phyloP scores from a whole-genome alignment of 805 yeast species.

The Starmerella apis region DNA sequence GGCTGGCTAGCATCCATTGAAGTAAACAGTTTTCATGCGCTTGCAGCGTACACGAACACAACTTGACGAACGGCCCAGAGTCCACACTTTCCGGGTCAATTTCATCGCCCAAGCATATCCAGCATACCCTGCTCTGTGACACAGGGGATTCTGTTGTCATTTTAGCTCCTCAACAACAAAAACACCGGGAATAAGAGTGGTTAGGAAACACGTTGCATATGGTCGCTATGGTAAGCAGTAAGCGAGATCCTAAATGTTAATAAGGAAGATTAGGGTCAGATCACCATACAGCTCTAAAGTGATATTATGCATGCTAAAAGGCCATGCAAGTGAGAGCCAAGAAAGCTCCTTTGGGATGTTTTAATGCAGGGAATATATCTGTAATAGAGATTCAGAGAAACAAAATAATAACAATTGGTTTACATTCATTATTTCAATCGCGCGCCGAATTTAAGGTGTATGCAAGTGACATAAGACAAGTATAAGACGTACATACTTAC shows the following conservation, averaged over 20 bases:
- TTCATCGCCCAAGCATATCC: slow-evolving; percentile 2
- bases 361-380: too few species aligned
- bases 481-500: too few species aligned
- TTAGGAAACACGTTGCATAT: not conserved
- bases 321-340: too few species aligned
- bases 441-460: too few species aligned
- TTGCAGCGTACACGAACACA: slow-evolving; percentile 3
- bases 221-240: not conserved
- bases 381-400: too few species aligned
- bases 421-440: too few species aligned
- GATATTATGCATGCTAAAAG: too few species aligned
- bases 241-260: not conserved
- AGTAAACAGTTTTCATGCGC: not conserved
- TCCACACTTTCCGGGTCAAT: not conserved
- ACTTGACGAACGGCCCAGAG: not conserved
- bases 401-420: too few species aligned
- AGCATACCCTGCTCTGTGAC: not conserved
- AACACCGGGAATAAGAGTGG: not conserved
- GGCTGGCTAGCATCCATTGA: slow-evolving; percentile 1
- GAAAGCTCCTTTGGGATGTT: too few species aligned
- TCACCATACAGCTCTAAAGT: not conserved
- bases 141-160: not conserved
- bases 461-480: too few species aligned
- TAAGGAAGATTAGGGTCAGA: not conserved
- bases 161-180: not conserved